Evolutionary conservation across 2,329 filamentous ascomycete species (phyloP), one percentile per base, ranked within the genome.

Genomic region (Aureobasidium sp.): DNA sequence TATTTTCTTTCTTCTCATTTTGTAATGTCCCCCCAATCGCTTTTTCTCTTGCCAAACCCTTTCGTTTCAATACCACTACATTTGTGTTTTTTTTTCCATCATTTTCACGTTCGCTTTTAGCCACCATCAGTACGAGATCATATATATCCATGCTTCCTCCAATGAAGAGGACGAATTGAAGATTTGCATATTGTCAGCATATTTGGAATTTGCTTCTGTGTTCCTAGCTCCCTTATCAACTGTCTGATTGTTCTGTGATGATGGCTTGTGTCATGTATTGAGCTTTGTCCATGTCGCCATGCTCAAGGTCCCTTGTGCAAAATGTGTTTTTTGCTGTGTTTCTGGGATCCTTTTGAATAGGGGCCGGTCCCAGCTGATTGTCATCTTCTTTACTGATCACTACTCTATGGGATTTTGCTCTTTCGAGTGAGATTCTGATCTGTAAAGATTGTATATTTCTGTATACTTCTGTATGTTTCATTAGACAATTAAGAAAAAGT

Each of bases 1-100:
- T 34, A 20, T 17, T 41, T 44, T 8, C 32, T 5, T 12, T 44
- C 17, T 10, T 34, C 27, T 36, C 20, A 37, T 61, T 20, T 20
- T 43, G 46, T 52, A 51, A 50, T 61, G 29, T 34, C 46, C 24
- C 43, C 15, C 34, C 46, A 17, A 41, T 50, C 32, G 20, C n/a
- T 41, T 27, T 13, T 34, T 50, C 10, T 59, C 15, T 41, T 41
- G 15, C 5, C 37, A 5, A 41, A 44, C 26, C 47, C 27, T 34
- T 61, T 43, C 36, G 6, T 61, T 61, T 44, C 46, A 50, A 51
- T 43, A 52, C 57, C 36, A 59, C 55, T 59, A 32, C 57, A 51
- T 61, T 61, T 34, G 44, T 51, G 15, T 44, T n/a, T 52, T 32
- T 17, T 3, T 12, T 3, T 20, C 44, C 2, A 20, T 32, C 32